Evolutionary conservation across 2,329 filamentous ascomycete genomes (phyloP), one percentile per base, ranked within the genome.

Genomic region (Pyricularia sp.): DNA sequence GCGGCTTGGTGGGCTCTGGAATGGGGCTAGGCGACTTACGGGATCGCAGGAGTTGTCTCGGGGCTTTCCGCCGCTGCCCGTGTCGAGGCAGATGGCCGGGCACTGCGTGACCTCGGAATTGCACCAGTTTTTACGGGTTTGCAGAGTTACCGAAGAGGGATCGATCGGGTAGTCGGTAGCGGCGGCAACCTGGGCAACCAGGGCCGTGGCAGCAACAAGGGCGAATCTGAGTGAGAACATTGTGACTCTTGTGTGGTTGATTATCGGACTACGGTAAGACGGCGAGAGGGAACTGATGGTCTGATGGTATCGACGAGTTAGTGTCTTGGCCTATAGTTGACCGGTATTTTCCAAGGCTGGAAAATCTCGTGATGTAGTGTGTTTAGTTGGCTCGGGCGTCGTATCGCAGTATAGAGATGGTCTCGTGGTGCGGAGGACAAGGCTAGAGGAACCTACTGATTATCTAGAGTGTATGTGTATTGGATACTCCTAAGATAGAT

Each of bases 1-100:
- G 66, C 23, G 50, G 64, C n/a, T 28, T 68, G 31, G 7, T 28
- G n/a, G 10, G 33, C 33, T 23, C 28, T 3, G 12, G 11, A 65
- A 33, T 33, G 25, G 14, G 65, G 64, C 25, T 26, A 28, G 4
- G 7, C 12, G 10, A 78, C 83, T 69, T 84, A 90, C 87, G 66
- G 89, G 74, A 76, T 93, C 84, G 77, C 91, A 94, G 9, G 83
- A 82, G 80, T 94, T 94, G 71, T 81, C 78, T 64, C 82, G 71
- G 33, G 85, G 86, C 64, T 80, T 83, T 77, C 66, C 66, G 23
- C 55, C 42, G 72, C 82, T 77, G 75, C 83, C 77, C 17, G 76
- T 76, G 73, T 93, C 89, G 67, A 86, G 79, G 83, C 91, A 94
- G 79, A 94, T 91, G 72, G 89, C 79, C 14, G 90, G 91, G 80